phyloP scores from a whole-genome alignment of 78 protist species.

The Acrasis kona region DNA sequence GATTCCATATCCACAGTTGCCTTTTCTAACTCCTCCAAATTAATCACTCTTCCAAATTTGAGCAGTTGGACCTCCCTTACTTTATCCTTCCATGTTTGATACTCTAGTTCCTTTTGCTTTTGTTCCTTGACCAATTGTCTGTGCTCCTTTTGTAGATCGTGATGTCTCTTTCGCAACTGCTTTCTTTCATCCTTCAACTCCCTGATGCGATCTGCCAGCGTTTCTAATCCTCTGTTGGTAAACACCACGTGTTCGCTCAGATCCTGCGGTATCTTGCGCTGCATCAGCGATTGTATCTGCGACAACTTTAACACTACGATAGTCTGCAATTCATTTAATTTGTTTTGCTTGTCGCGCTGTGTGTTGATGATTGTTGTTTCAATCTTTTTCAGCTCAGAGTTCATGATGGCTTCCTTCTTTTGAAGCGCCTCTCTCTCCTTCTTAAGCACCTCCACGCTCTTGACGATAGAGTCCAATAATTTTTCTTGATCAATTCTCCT shows the following conservation, averaged over 20 bases:
- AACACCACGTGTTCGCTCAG: slow-evolving; percentile 15
- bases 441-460: neutral
- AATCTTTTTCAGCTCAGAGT: neutral
- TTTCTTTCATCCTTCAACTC: slow-evolving; percentile 19
- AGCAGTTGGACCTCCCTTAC: slow-evolving; percentile 40
- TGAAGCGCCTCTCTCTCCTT: slow-evolving; percentile 17
- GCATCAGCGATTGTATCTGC: slow-evolving; percentile 24
- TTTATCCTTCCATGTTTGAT: slow-evolving; percentile 24
- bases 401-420: slow-evolving; percentile 25
- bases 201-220: slow-evolving; percentile 5
- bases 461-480: slow-evolving; percentile 15
- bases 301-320: slow-evolving; percentile 24
- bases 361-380: slow-evolving; percentile 26
- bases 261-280: slow-evolving; percentile 15
- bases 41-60: slow-evolving; percentile 30
- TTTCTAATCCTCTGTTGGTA: slow-evolving; percentile 8
- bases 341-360: slow-evolving; percentile 34
- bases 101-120: neutral
- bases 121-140: slow-evolving; percentile 15
- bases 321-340: slow-evolving; percentile 43
- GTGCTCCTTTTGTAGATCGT: neutral
- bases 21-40: slow-evolving; percentile 32
- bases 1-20: slow-evolving; percentile 33
- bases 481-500: slow-evolving; percentile 39
- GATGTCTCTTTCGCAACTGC: neutral